Evolutionary conservation across 352 stramenopile species (phyloP).

Genomic region (Phytophthora agathidicida): DNA sequence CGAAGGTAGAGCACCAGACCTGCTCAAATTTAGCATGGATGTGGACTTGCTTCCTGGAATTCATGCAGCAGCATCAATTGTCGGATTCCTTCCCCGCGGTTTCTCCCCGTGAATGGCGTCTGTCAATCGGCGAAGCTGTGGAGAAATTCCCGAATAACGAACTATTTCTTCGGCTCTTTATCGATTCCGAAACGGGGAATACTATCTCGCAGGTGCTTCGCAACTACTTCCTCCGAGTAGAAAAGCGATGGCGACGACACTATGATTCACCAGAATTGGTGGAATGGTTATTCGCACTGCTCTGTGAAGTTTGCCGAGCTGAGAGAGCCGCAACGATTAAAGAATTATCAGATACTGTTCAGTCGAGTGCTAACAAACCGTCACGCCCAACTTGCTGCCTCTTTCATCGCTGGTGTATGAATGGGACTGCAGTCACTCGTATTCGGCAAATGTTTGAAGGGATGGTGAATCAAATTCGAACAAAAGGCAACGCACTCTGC

Average conservation of each 20-base stretch:
- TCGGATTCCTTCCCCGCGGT: slow-evolving; percentile 37
- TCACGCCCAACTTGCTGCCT: slow-evolving; percentile 54
- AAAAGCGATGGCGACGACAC: slow-evolving; percentile 53
- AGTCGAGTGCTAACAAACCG: neutral
- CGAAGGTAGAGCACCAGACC: slow-evolving; percentile 2
- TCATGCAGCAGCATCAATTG: slow-evolving; percentile 63
- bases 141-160: slow-evolving; percentile 45
- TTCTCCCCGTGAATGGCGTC: slow-evolving; percentile 62
- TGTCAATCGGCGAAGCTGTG: slow-evolving; percentile 42
- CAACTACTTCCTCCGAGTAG: slow-evolving; percentile 55
- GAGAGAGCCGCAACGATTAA: slow-evolving; percentile 43
- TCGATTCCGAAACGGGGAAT: slow-evolving; percentile 72
- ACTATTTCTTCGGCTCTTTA: slow-evolving; percentile 72
- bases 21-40: slow-evolving; percentile 42
- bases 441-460: slow-evolving; percentile 70
- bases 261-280: slow-evolving; percentile 66
- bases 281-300: slow-evolving; percentile 80
- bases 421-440: slow-evolving; percentile 53
- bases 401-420: slow-evolving; percentile 69
- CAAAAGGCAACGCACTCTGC: slow-evolving; percentile 54
- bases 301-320: slow-evolving; percentile 66
- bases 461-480: slow-evolving; percentile 62
- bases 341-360: slow-evolving; percentile 1
- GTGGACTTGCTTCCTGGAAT: slow-evolving; percentile 54
- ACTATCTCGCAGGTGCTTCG: slow-evolving; percentile 77